Evolutionary conservation across 805 yeast genomes (phyloP).

Genomic region (fission yeast (Schizosaccharomyces pombe)): DNA sequence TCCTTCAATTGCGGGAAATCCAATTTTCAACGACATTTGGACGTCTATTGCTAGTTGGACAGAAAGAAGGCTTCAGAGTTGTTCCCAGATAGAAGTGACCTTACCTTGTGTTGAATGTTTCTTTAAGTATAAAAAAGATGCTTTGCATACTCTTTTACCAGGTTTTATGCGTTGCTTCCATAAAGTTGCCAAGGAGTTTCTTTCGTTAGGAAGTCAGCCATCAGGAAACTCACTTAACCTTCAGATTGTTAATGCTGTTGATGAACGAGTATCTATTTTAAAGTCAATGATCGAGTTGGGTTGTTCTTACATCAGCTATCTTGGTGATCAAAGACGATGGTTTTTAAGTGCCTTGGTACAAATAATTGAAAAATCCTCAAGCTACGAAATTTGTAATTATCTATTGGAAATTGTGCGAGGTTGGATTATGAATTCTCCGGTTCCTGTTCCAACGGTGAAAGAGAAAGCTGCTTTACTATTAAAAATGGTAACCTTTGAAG

Average conservation of each 20-base stretch:
- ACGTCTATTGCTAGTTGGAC: not conserved
- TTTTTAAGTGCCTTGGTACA: slow-evolving; percentile 72
- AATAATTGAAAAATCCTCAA: slow-evolving; percentile 67
- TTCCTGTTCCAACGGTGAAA: slow-evolving; percentile 76
- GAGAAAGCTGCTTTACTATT: slow-evolving; percentile 86
- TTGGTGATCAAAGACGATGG: slow-evolving; percentile 83
- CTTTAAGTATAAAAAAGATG: slow-evolving; percentile 29
- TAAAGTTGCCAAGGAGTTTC: slow-evolving; percentile 34
- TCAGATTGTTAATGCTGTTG: slow-evolving; percentile 13
- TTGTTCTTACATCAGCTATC: slow-evolving; percentile 6
- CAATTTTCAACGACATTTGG: not conserved
- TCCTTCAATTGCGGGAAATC: not conserved
- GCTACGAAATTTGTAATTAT: slow-evolving; percentile 45
- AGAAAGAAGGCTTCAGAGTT: not conserved
- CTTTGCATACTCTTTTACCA: slow-evolving; percentile 38
- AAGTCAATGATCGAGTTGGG: not conserved
- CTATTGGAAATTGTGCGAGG: slow-evolving; percentile 55
- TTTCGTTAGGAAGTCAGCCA: slow-evolving; percentile 30
- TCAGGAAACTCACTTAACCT: slow-evolving; percentile 34
- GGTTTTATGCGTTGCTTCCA: slow-evolving; percentile 37
- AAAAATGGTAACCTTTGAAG: slow-evolving; percentile 82
- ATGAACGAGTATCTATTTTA: not conserved
- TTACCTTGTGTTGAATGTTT: not conserved
- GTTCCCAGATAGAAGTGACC: not conserved
- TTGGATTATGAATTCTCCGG: slow-evolving; percentile 74